Evolutionary conservation across 257 asterid genomes (phyloP).

Genomic region (Anisodus acutangulus): DNA sequence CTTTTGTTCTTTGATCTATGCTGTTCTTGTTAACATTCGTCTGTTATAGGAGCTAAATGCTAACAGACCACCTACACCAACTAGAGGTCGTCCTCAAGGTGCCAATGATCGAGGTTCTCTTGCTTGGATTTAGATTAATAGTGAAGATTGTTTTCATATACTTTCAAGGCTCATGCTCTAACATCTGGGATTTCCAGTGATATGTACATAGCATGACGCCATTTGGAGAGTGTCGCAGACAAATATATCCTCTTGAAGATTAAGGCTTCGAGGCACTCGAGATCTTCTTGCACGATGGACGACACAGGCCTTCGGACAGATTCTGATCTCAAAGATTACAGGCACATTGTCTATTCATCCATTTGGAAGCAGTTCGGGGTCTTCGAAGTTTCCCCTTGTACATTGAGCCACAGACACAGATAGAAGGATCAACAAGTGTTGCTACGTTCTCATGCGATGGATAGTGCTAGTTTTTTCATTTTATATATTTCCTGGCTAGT

Average conservation of each 20-base stretch:
- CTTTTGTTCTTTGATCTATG: neutral
- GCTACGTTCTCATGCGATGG: slow-evolving; percentile 35
- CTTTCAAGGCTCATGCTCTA: slow-evolving; percentile 54
- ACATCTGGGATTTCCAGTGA: slow-evolving; percentile 62
- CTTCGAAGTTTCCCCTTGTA: slow-evolving; percentile 45
- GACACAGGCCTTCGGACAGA: slow-evolving; percentile 31
- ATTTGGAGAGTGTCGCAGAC: slow-evolving; percentile 39
- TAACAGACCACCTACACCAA: slow-evolving; percentile 91
- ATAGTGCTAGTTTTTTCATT: slow-evolving; percentile 38
- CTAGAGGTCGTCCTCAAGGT: slow-evolving; percentile 96
- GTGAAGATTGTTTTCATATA: slow-evolving; percentile 44
- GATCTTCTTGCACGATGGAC: slow-evolving; percentile 31
- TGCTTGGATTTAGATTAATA: slow-evolving; percentile 79
- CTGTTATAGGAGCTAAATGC: slow-evolving; percentile 84
- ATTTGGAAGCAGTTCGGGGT: slow-evolving; percentile 36
- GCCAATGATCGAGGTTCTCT: slow-evolving; percentile 88
- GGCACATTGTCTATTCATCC: slow-evolving; percentile 32
- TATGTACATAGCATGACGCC: slow-evolving; percentile 68
- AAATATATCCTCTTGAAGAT: slow-evolving; percentile 37
- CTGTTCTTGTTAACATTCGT: neutral
- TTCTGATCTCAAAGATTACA: neutral
- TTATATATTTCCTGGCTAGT: slow-evolving; percentile 36
- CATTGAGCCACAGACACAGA: slow-evolving; percentile 48
- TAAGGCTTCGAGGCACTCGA: slow-evolving; percentile 36
- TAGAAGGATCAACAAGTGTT: slow-evolving; percentile 37